Conservation (phyloP, 495 filamentous ascomycete genomes). For the Neurospora terricola region DNA sequence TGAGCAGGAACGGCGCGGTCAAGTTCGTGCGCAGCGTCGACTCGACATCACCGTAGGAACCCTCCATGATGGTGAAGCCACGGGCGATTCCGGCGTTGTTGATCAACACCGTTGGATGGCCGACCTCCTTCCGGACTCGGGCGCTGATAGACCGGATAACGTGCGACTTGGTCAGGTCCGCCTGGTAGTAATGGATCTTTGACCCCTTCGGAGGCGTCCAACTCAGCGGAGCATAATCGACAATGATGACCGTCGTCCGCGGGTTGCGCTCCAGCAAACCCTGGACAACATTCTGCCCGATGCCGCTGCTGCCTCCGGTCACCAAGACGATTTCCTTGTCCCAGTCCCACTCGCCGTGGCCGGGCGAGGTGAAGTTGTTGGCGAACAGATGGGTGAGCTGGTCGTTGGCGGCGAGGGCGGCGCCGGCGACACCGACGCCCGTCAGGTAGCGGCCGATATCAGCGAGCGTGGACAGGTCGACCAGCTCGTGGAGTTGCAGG, state of each 20-base stretch:
- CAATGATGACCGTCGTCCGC: slow-evolving; percentile 9
- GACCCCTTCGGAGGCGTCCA: slow-evolving; percentile 6
- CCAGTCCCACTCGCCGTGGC: slow-evolving; percentile 16
- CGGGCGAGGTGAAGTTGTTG: slow-evolving; percentile 18
- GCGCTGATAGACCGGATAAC: slow-evolving; percentile 8
- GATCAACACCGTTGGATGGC: slow-evolving; percentile 19
- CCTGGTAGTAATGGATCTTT: slow-evolving; percentile 17
- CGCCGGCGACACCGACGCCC: slow-evolving; percentile 7
- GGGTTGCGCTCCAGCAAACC: slow-evolving; percentile 11
- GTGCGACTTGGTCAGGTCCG: slow-evolving; percentile 13
- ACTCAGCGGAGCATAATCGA: slow-evolving; percentile 13
- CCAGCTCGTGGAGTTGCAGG: neutral
- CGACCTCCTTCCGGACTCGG: slow-evolving; percentile 12
- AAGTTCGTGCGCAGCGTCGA: slow-evolving; percentile 17
- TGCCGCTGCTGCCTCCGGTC: slow-evolving; percentile 17
- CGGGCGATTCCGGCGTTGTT: slow-evolving; percentile 17
- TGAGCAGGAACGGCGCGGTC: slow-evolving; percentile 15
- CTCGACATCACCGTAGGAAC: slow-evolving; percentile 15
- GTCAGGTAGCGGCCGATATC: neutral
- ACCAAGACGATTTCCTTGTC: slow-evolving; percentile 19
- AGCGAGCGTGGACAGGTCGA: slow-evolving; percentile 2
- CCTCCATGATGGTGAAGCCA: slow-evolving; percentile 14
- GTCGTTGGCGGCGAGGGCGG: slow-evolving; percentile 10
- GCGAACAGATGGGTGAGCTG: slow-evolving; percentile 17
- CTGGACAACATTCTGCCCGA: slow-evolving; percentile 12